phyloP scores from a whole-genome alignment of 345 rosid genomes.

The Kernera saxatilis region DNA sequence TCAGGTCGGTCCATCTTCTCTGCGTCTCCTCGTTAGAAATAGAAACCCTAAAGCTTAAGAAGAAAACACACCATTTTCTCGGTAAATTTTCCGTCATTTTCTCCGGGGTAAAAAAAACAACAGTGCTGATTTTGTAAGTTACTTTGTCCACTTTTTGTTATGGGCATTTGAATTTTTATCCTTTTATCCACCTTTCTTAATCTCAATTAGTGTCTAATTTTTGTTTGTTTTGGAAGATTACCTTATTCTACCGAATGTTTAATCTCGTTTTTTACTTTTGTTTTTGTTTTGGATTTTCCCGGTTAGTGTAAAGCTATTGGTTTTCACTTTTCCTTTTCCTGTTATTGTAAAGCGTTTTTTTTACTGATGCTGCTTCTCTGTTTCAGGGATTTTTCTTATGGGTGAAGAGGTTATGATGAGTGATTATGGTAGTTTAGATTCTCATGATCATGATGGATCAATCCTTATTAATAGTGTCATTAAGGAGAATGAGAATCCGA shows the following conservation, averaged over 20 bases:
- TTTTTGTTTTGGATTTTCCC: background rate
- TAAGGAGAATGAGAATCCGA: slow-evolving; percentile 39
- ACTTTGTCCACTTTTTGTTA: background rate
- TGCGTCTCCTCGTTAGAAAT: background rate
- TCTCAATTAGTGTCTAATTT: background rate
- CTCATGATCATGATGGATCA: background rate
- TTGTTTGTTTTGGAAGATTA: background rate
- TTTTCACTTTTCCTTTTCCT: background rate
- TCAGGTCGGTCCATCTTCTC: background rate
- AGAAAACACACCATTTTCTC: background rate
- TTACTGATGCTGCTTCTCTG: background rate
- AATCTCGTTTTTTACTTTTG: background rate
- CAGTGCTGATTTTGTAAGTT: background rate
- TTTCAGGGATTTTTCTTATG: background rate
- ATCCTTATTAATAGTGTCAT: background rate
- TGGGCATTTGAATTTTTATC: background rate
- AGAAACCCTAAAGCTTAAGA: slow-evolving; percentile 1
- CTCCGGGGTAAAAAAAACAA: background rate
- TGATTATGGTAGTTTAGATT: background rate
- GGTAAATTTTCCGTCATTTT: background rate
- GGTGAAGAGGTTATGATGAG: slow-evolving; percentile 19
- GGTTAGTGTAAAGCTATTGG: background rate
- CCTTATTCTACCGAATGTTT: background rate
- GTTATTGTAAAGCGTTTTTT: background rate
- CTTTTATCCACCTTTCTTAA: background rate